Evolutionary conservation across 805 yeast genomes (phyloP).

Genomic region (Tetrapisispora pingtungensis): DNA sequence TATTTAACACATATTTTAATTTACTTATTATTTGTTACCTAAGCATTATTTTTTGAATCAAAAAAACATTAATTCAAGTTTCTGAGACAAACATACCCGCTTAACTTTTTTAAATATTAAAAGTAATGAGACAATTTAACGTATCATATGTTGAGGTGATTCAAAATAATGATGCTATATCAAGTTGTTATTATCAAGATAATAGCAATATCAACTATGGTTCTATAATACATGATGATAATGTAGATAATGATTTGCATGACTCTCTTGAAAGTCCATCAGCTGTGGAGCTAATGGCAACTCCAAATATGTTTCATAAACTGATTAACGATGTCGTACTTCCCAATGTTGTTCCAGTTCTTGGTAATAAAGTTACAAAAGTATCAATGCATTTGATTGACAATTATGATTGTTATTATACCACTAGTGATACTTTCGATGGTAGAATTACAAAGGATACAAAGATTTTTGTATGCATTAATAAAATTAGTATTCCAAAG

Average conservation of each 20-base stretch:
- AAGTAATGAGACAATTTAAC: constrained; percentile 11
- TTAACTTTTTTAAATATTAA: too few species aligned
- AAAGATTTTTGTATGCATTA: constrained; percentile 20
- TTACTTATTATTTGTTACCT: too few species aligned
- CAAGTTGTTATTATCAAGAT: constrained; percentile 17
- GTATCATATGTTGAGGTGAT: constrained; percentile 24
- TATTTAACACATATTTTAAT: too few species aligned
- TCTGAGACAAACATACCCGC: too few species aligned
- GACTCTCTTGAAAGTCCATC: constrained; percentile 1
- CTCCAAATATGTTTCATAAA: constrained; percentile 18
- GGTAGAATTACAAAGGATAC: constrained; percentile 3
- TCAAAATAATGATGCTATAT: constrained; percentile 12
- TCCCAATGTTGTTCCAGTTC: constrained; percentile 23
- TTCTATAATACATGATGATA: constrained; percentile 9
- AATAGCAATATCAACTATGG: constrained; percentile 15
- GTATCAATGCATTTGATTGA: constrained; percentile 27
- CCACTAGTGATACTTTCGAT: constrained; percentile 11
- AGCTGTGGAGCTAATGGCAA: constrained; percentile 7
- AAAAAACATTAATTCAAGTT: too few species aligned
- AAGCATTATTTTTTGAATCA: too few species aligned
- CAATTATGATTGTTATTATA: constrained; percentile 28
- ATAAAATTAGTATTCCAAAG: constrained; percentile 20
- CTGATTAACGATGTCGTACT: constrained; percentile 23
- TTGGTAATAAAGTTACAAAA: constrained; percentile 28
- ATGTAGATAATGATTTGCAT: constrained; percentile 1